Percentiles rank a stretch among this genome's conserved stretches.
These are phyloP conservation scores for Cercospora citrullina DNA, from an alignment of 2,329 filamentous ascomycete genomes.

Conservation along the genomic window DNA sequence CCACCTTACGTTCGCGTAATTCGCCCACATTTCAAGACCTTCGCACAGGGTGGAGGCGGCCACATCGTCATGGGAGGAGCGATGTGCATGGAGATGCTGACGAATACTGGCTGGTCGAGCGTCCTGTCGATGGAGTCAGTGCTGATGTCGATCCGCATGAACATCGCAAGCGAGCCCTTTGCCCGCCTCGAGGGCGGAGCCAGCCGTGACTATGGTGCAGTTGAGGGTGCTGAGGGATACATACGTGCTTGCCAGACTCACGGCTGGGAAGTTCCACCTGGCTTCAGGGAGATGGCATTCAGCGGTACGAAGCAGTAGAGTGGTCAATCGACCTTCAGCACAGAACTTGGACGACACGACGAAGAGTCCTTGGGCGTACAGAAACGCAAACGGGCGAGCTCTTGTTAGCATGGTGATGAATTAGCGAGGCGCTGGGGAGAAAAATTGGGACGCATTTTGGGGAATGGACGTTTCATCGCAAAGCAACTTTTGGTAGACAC, in stretches of 20 bases:
- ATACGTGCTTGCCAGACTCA: constrained; percentile 66
- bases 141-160: constrained; percentile 76
- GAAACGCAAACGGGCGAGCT: neutral
- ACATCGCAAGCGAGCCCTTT: constrained; percentile 70
- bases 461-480: neutral
- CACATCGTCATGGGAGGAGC: constrained; percentile 84
- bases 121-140: constrained; percentile 74
- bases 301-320: constrained; percentile 9
- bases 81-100: constrained; percentile 74
- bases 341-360: neutral
- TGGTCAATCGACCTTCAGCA: neutral
- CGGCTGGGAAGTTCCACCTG: constrained; percentile 70
- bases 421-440: constrained; percentile 7
- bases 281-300: constrained; percentile 55
- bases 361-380: neutral
- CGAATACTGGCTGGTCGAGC: constrained; percentile 78
- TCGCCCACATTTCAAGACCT: constrained; percentile 74
- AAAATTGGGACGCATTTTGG: neutral
- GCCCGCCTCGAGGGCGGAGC: constrained; percentile 60
- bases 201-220: constrained; percentile 57
- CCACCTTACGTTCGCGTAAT: constrained; percentile 86
- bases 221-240: constrained; percentile 74
- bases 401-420: neutral
- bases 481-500: neutral
- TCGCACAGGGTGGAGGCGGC: constrained; percentile 72